Percentiles rank a stretch among this genome's conserved stretches.
These are phyloP conservation scores for Brassica cretica DNA, from an alignment of 345 rosid species.

Conservation along the genomic window DNA sequence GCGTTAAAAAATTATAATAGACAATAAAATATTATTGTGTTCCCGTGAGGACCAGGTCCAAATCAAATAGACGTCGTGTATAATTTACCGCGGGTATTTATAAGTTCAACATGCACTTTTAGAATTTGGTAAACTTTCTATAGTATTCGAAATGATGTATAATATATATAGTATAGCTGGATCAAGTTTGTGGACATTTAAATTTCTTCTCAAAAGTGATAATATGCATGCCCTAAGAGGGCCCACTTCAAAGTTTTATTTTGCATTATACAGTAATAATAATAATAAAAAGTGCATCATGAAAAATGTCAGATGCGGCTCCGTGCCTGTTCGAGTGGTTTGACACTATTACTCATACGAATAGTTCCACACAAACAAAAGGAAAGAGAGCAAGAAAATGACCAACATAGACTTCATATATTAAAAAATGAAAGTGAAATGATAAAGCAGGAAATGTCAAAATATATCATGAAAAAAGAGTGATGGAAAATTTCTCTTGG, in stretches of 20 bases:
- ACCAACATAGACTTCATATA: background rate
- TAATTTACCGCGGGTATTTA: too few relatives aligned
- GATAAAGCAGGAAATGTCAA: background rate
- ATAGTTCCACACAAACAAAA: background rate
- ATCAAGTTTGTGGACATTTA: background rate
- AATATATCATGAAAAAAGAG: background rate
- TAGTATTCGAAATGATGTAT: background rate
- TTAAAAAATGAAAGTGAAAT: background rate
- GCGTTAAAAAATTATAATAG: too few relatives aligned
- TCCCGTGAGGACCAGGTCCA: too few relatives aligned
- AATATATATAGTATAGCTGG: background rate
- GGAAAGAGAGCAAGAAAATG: background rate
- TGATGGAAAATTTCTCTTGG: background rate
- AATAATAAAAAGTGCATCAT: background rate
- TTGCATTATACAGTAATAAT: background rate
- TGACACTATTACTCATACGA: conserved; percentile 6
- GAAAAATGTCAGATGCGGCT: background rate
- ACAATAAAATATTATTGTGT: too few relatives aligned
- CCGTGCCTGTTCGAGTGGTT: background rate
- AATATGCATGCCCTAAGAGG: background rate
- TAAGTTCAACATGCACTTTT: too few relatives aligned
- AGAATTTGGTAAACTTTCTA: background rate
- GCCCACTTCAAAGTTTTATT: background rate
- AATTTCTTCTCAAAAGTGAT: background rate
- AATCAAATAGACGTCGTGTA: too few relatives aligned